Evolutionary conservation across 805 yeast genomes (phyloP).

Genomic region (Starmera quercuum): DNA sequence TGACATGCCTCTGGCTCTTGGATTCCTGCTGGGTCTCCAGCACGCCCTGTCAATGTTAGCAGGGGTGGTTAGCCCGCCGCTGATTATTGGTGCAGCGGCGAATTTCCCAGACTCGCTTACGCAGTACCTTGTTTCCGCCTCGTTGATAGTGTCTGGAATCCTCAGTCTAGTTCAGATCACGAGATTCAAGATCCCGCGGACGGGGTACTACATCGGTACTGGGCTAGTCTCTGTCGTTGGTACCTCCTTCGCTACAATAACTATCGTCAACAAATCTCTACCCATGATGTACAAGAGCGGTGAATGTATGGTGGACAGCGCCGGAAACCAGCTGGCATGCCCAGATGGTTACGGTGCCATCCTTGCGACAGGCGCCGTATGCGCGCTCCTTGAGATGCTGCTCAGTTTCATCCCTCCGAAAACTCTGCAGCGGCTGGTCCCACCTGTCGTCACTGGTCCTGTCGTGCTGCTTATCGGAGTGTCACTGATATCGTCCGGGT

Average conservation of each 20-base stretch:
- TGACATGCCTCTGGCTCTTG: conserved; percentile 76
- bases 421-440: conserved; percentile 64
- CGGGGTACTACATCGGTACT: conserved; percentile 77
- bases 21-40: conserved; percentile 75
- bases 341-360: conserved; percentile 89
- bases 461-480: conserved; percentile 83
- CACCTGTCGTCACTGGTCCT: conserved; percentile 90
- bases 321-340: conserved; percentile 68
- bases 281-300: conserved; percentile 78
- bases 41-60: conserved; percentile 89
- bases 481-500: conserved; percentile 60
- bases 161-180: conserved; percentile 73
- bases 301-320: conserved; percentile 51
- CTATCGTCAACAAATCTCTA: conserved; percentile 67
- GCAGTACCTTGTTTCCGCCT: conserved; percentile 65
- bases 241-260: conserved; percentile 81
- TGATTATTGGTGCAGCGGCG: conserved; percentile 60
- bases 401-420: conserved; percentile 75
- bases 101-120: conserved; percentile 40
- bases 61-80: conserved; percentile 80
- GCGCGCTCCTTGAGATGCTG: conserved; percentile 67
- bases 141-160: conserved; percentile 64
- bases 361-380: conserved; percentile 70
- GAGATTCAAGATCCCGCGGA: conserved; percentile 65
- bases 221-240: conserved; percentile 89